These are phyloP conservation scores for Plantago coronopus DNA, from an alignment of 305 asterid genomes.

Conservation along the genomic window DNA sequence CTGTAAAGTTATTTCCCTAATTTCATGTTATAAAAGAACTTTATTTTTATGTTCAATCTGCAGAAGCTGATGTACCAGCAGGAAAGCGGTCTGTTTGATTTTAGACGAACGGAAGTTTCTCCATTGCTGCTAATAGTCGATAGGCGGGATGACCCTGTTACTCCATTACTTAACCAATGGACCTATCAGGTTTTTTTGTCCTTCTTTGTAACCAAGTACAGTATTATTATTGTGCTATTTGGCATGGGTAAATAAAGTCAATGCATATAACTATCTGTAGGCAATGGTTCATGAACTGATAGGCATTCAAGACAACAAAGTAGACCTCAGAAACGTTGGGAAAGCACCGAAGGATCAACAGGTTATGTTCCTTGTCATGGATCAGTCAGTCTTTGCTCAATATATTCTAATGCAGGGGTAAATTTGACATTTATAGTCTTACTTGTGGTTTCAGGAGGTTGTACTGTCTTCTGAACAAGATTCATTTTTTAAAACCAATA, in stretches of 20 bases:
- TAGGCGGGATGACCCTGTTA: slow-evolving; percentile 97
- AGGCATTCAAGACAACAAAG: slow-evolving; percentile 94
- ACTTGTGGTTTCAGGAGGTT: slow-evolving; percentile 62
- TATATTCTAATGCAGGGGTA: slow-evolving; percentile 16
- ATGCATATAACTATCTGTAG: slow-evolving; percentile 35
- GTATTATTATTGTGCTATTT: slow-evolving; percentile 9
- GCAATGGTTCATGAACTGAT: slow-evolving; percentile 97
- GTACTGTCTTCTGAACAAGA: slow-evolving; percentile 97
- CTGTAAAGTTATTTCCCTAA: slow-evolving; percentile 16
- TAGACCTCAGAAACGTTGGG: slow-evolving; percentile 67
- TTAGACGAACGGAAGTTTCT: slow-evolving; percentile 88
- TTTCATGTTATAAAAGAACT: slow-evolving; percentile 13
- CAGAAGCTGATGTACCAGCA: slow-evolving; percentile 99
- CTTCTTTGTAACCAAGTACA: slow-evolving; percentile 14
- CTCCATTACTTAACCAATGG: slow-evolving; percentile 96
- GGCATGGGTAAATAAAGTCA: slow-evolving; percentile 3
- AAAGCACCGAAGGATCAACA: slow-evolving; percentile 75
- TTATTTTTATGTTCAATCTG: slow-evolving; percentile 24
- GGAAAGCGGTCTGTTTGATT: slow-evolving; percentile 96
- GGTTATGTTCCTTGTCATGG: slow-evolving; percentile 42
- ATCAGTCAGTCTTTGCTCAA: slow-evolving; percentile 18
- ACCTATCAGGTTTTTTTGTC: slow-evolving; percentile 81
- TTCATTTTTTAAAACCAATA: slow-evolving; percentile 85
- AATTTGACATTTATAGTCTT: slow-evolving; percentile 22
- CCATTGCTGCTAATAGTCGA: slow-evolving; percentile 86